Percentiles rank a stretch among this genome's conserved stretches.
Evolutionary conservation across 768 basidiomycete genomes (phyloP).

Genomic region (Polyporus arcularius): DNA sequence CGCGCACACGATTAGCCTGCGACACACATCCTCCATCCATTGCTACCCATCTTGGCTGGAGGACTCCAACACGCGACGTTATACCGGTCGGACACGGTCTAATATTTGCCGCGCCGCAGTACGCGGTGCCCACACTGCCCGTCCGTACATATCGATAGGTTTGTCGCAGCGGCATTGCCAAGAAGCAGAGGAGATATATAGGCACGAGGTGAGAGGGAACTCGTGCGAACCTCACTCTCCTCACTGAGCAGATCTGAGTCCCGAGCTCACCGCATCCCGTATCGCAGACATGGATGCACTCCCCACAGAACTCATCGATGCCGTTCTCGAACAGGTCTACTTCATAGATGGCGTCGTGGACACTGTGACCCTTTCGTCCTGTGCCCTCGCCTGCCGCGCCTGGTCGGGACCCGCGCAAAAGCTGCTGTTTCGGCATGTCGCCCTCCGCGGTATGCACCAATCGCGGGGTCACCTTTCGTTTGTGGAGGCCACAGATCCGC

Average conservation of each 20-base stretch:
- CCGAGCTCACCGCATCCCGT: not conserved
- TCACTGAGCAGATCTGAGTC: not conserved
- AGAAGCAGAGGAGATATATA: too few species aligned
- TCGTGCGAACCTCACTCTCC: too few species aligned
- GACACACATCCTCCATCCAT: too few species aligned
- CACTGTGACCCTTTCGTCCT: constrained; percentile 19
- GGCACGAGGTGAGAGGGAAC: too few species aligned
- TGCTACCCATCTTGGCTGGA: too few species aligned
- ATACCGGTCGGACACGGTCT: too few species aligned
- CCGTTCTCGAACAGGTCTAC: constrained; percentile 22
- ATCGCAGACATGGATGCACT: constrained; percentile 6
- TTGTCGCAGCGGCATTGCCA: too few species aligned
- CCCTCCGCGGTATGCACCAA: not conserved
- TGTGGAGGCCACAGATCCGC: constrained; percentile 10
- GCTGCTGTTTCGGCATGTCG: constrained; percentile 25
- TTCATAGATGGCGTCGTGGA: constrained; percentile 22
- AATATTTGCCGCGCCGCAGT: too few species aligned
- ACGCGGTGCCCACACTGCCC: too few species aligned
- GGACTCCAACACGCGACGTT: too few species aligned
- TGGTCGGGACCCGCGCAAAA: constrained; percentile 26
- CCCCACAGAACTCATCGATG: constrained; percentile 22
- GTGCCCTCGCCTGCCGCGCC: constrained; percentile 20
- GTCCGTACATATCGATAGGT: too few species aligned
- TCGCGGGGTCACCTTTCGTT: not conserved
- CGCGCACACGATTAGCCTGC: too few species aligned